Conservation (phyloP, 257 asterid genomes). For the Salvia rosmarinus region DNA sequence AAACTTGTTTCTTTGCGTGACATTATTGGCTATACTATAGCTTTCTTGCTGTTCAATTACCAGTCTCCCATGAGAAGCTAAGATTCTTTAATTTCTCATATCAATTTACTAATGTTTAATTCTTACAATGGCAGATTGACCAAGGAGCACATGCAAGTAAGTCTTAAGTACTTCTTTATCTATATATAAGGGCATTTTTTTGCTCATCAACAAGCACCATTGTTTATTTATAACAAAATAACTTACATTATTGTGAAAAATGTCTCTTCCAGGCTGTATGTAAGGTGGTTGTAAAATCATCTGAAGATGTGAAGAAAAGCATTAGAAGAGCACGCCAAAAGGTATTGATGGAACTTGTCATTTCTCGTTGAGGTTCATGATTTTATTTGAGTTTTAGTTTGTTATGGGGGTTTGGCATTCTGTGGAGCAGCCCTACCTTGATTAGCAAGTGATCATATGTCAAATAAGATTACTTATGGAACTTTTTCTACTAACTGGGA, state of each 20-base stretch:
- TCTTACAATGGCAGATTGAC: conserved; percentile 70
- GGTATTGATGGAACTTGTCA: conserved; percentile 45
- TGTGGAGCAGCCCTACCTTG: neutral
- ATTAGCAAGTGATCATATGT: neutral
- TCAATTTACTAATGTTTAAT: conserved; percentile 37
- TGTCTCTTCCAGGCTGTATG: conserved; percentile 74
- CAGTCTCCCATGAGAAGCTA: conserved; percentile 11
- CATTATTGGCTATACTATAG: neutral
- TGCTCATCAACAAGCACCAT: conserved; percentile 28
- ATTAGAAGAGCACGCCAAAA: conserved; percentile 95
- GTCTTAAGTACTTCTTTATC: conserved; percentile 31
- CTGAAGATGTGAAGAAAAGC: conserved; percentile 94
- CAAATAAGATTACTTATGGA: neutral
- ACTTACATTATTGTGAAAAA: conserved; percentile 4
- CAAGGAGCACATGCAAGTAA: conserved; percentile 92
- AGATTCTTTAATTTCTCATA: conserved; percentile 9
- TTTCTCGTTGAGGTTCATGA: neutral
- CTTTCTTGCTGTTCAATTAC: conserved; percentile 11
- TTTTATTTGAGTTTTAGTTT: neutral
- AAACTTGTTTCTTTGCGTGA: conserved; percentile 21
- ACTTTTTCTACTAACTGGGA: neutral
- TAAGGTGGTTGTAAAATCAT: conserved; percentile 84
- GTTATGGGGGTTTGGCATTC: neutral
- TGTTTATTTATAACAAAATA: conserved; percentile 12
- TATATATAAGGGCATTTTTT: conserved; percentile 7